These are phyloP conservation scores for Penicillium bovifimosum DNA, from an alignment of 495 filamentous ascomycete genomes.

Conservation along the genomic window DNA sequence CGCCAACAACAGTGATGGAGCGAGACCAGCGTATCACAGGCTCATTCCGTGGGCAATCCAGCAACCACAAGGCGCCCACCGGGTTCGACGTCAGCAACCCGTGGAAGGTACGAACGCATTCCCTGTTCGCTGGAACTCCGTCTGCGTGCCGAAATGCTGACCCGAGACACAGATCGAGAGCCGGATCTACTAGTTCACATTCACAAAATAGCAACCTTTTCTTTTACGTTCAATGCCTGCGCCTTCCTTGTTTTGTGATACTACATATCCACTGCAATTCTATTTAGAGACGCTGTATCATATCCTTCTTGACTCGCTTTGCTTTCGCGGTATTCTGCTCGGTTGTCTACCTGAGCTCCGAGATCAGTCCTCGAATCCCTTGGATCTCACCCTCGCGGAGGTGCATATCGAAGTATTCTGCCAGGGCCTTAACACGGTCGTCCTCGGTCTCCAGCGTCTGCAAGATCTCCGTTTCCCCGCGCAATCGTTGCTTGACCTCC, in stretches of 20 bases:
- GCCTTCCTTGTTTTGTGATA: slow-evolving; percentile 15
- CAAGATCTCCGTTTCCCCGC: slow-evolving; percentile 49
- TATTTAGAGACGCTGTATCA: slow-evolving; percentile 25
- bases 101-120: slow-evolving; percentile 66
- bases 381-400: slow-evolving; percentile 47
- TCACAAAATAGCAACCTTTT: slow-evolving; percentile 23
- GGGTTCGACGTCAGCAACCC: slow-evolving; percentile 95
- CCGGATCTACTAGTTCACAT: slow-evolving; percentile 36
- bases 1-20: slow-evolving; percentile 79
- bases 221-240: slow-evolving; percentile 21
- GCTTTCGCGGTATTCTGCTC: slow-evolving; percentile 5
- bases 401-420: slow-evolving; percentile 50
- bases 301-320: slow-evolving; percentile 11
- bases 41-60: slow-evolving; percentile 74
- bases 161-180: slow-evolving; percentile 31
- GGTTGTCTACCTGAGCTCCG: slow-evolving; percentile 38
- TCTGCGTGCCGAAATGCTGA: slow-evolving; percentile 9
- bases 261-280: slow-evolving; percentile 29
- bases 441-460: slow-evolving; percentile 42
- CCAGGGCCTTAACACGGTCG: slow-evolving; percentile 49
- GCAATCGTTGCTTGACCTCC: slow-evolving; percentile 51
- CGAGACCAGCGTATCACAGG: slow-evolving; percentile 89
- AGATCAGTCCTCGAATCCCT: slow-evolving; percentile 44
- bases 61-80: slow-evolving; percentile 68
- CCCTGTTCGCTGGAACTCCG: neutral